phyloP scores from a whole-genome alignment of 2,329 filamentous ascomycete species.

The Rhexocercosporidium sp. region DNA sequence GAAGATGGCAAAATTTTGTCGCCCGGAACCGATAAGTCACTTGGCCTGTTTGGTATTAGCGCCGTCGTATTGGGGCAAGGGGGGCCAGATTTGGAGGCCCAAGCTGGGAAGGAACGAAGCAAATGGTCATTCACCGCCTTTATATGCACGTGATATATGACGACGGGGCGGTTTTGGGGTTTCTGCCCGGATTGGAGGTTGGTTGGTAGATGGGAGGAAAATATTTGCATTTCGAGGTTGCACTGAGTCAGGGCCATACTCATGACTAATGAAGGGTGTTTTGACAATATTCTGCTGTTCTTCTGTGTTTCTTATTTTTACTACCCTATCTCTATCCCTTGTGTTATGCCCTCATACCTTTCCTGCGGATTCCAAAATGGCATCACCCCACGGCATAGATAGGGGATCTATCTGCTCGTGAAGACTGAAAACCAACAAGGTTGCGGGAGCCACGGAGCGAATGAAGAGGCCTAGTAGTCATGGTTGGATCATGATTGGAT shows the following conservation, averaged over 20 bases:
- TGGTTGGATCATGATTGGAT: not conserved
- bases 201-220: no score
- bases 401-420: no score
- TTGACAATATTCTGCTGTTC: not conserved
- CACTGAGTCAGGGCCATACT: not conserved
- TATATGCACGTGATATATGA: not conserved
- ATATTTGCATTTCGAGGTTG: not conserved
- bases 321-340: no score
- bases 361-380: no score
- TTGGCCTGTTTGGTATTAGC: not conserved
- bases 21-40: constrained; percentile 17
- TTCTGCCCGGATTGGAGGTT: no score
- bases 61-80: not conserved
- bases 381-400: no score
- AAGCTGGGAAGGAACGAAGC: not conserved
- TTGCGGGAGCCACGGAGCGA: not conserved
- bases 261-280: not conserved
- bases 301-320: not conserved
- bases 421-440: not conserved
- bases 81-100: not conserved
- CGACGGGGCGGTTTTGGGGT: not conserved
- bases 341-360: no score
- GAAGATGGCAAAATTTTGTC: constrained; percentile 38
- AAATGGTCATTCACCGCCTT: no score
- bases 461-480: not conserved